Percentiles rank a stretch among this genome's conserved stretches.
phyloP scores from a whole-genome alignment of 129 eudicot genomes.

The Flaveria brownii region DNA sequence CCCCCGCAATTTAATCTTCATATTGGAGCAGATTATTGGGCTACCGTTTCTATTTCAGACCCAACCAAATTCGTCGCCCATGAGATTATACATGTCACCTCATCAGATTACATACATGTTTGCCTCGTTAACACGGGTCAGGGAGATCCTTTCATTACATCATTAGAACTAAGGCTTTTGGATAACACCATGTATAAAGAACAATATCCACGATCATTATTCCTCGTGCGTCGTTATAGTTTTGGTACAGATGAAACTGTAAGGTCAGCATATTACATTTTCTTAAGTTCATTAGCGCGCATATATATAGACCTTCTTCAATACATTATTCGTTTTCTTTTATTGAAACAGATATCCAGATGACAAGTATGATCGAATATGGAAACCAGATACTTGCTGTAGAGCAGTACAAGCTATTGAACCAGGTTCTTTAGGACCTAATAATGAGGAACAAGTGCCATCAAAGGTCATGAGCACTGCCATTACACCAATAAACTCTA shows the following conservation, averaged over 20 bases:
- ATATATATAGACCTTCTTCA: too few species aligned
- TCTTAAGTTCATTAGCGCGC: too few species aligned
- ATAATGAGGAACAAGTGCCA: not conserved
- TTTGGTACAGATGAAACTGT: not conserved
- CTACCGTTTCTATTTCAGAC: not conserved
- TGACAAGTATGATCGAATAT: too few species aligned
- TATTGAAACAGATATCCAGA: too few species aligned
- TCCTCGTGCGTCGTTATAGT: not conserved
- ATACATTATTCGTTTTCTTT: too few species aligned
- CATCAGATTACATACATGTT: conserved; percentile 32
- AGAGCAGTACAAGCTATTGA: not conserved
- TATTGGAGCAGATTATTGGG: conserved; percentile 49
- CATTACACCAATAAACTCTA: not conserved
- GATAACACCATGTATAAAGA: not conserved
- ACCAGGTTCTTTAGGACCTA: not conserved
- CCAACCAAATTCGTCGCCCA: not conserved
- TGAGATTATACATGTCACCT: conserved; percentile 43
- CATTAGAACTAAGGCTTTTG: conserved; percentile 18
- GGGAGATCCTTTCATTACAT: conserved; percentile 35
- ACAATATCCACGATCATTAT: too few species aligned
- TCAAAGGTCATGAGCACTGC: conserved; percentile 33
- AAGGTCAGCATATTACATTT: not conserved
- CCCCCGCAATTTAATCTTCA: conserved; percentile 42
- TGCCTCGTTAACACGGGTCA: conserved; percentile 40
- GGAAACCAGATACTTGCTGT: too few species aligned